A percentile compares a stretch with the other conserved stretches of the same genome.
These are phyloP conservation scores for Scedosporium apiospermum DNA, from an alignment of 2,329 filamentous ascomycete species.

Conservation along the genomic window DNA sequence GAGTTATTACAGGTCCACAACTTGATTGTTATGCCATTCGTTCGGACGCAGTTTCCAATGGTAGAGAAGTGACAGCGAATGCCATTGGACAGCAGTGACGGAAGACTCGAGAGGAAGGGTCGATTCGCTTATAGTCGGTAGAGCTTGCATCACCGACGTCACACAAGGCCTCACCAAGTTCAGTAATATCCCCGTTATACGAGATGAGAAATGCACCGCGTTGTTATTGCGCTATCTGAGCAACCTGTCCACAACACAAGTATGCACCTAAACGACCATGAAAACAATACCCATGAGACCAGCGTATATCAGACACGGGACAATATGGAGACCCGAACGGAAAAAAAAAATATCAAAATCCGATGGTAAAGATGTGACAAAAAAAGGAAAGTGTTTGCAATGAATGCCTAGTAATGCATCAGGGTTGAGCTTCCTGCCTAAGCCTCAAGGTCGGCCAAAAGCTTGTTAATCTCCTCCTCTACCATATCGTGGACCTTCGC, in stretches of 20 bases:
- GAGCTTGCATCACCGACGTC: too few species aligned
- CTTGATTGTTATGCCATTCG: too few species aligned
- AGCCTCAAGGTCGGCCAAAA: slow-evolving; percentile 22
- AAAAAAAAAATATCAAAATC: slow-evolving; percentile 10
- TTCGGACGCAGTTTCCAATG: too few species aligned
- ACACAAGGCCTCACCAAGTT: too few species aligned
- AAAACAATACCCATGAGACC: slow-evolving; percentile 4
- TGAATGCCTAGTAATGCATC: not conserved
- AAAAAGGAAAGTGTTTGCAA: slow-evolving; percentile 15
- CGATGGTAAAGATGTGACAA: slow-evolving; percentile 16
- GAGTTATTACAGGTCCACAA: too few species aligned
- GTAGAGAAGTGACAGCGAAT: too few species aligned
- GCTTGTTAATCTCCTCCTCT: slow-evolving; percentile 49
- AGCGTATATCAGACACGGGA: slow-evolving; percentile 5
- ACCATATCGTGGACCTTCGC: slow-evolving; percentile 55
- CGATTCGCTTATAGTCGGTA: too few species aligned
- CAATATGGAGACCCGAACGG: slow-evolving; percentile 1
- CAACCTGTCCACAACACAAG: not conserved
- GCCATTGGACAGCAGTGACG: too few species aligned
- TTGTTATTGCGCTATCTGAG: slow-evolving; percentile 7
- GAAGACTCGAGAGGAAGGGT: too few species aligned
- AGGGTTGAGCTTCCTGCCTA: not conserved
- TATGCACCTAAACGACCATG: slow-evolving; percentile 6
- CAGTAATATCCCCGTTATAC: not conserved
- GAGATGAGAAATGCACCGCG: not conserved